phyloP scores from a whole-genome alignment of 306 rosid species.

The barrel medic (Medicago truncatula) region MtrunA17r5.0-ANR NC_053042.1:22027001-22027500 shows the following conservation, averaged over 20 bases:
- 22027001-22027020: slow-evolving; percentile 28
- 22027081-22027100: slow-evolving; percentile 81
- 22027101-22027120: slow-evolving; percentile 97
- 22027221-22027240: slow-evolving; percentile 8
- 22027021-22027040: not conserved
- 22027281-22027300: not conserved
- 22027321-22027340: not conserved
- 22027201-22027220: slow-evolving; percentile 31
- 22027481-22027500: not conserved
- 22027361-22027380: slow-evolving; percentile 9
- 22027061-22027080: slow-evolving; percentile 90
- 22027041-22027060: slow-evolving; percentile 29
- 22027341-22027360: not conserved
- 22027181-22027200: slow-evolving; percentile 1
- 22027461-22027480: not conserved
- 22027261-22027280: slow-evolving; percentile 8
- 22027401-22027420: not conserved
- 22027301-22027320: slow-evolving; percentile 27
- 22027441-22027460: not conserved
- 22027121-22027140: slow-evolving; percentile 78
- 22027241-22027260: not conserved
- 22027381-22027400: slow-evolving; percentile 12
- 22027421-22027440: not conserved
- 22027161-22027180: slow-evolving; percentile 61
- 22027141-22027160: slow-evolving; percentile 89